Evolutionary conservation across 306 rosid species (phyloP), one percentile per base, ranked within the genome.

Genomic region (Quillaja saponaria): DNA sequence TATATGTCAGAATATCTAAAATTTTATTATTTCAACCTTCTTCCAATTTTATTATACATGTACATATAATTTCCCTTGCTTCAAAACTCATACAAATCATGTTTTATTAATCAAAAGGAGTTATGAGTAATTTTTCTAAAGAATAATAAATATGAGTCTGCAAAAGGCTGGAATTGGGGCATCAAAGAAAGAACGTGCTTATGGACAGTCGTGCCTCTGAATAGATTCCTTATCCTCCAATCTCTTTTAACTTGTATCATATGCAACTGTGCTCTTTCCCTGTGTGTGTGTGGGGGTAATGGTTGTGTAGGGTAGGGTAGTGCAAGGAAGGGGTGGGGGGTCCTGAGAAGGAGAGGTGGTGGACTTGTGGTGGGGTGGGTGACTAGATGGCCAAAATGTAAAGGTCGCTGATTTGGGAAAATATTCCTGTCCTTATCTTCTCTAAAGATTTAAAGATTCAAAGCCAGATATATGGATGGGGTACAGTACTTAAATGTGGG

Each of bases 161-260:
- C 66, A 72, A 74, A 78, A 78, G 78, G 72, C 78, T 72, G 84
- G 64, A 61, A 76, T 49, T 42, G 57, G 75, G 72, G 68, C 74
- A 66, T 72, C 73, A 69, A 61, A 65, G 66, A 75, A 59, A 73
- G 85, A 86, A 83, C 87, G 90, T 83, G 94, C 47, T 57, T 8
- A 15, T 76, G 78, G 64, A 74, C 78, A 78, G 85, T 40, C 0
- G 15, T 18, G 49, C 63, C 76, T 76, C 90, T 81, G 80, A 66
- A 34, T 34, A 83, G 95, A 86, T 86, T 86, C 87, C 79, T 49
- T 55, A 8, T 67, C 80, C 56, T 77, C 84, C 85, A 71, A 69
- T 76, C 78, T 69, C 83, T 62, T 39, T 39, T 12, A 39, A 39
- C 3, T 39, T 40, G 64, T 65, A 63, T 73, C 85, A 66, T 66